phyloP scores from a whole-genome alignment of 2,329 filamentous ascomycete genomes.

The Fusarium multiceps region DNA sequence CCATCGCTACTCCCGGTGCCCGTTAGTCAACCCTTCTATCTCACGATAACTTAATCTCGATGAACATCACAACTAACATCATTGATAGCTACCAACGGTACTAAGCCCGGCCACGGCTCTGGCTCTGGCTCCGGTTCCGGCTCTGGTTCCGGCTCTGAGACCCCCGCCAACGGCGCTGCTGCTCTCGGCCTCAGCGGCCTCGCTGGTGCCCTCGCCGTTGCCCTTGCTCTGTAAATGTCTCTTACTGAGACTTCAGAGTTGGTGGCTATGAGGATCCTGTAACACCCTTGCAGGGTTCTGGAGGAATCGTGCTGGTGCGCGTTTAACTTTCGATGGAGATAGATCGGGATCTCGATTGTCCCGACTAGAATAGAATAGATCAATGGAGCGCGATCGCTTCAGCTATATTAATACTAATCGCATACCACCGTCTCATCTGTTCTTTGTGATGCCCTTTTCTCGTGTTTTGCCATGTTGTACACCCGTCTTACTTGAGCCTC shows the following conservation, averaged over 20 bases:
- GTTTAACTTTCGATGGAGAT: slow-evolving; percentile 40
- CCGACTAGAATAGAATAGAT: slow-evolving; percentile 36
- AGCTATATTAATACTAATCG: slow-evolving; percentile 46
- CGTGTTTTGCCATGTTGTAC: background rate
- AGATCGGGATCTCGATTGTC: slow-evolving; percentile 31
- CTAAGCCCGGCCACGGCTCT: slow-evolving; percentile 21
- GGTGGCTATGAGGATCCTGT: slow-evolving; percentile 24
- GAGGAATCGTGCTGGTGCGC: slow-evolving; percentile 40
- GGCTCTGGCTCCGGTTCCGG: slow-evolving; percentile 21
- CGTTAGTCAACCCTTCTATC: slow-evolving; percentile 28
- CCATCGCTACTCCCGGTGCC: slow-evolving; percentile 32
- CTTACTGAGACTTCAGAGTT: background rate
- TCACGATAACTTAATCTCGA: slow-evolving; percentile 12
- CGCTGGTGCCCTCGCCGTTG: slow-evolving; percentile 40
- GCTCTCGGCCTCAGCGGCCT: slow-evolving; percentile 39
- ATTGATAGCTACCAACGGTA: slow-evolving; percentile 30
- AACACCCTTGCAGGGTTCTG: slow-evolving; percentile 15
- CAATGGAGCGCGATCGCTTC: slow-evolving; percentile 40
- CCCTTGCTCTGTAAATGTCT: slow-evolving; percentile 42
- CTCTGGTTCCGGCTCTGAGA: slow-evolving; percentile 13
- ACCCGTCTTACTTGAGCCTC: background rate
- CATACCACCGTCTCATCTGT: slow-evolving; percentile 26
- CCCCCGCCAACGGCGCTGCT: slow-evolving; percentile 36
- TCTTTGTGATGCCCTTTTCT: background rate
- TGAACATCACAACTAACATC: slow-evolving; percentile 19